Evolutionary conservation across 306 rosid genomes (phyloP), one percentile per base, ranked within the genome.

Genomic region (Vigna unguiculata): DNA sequence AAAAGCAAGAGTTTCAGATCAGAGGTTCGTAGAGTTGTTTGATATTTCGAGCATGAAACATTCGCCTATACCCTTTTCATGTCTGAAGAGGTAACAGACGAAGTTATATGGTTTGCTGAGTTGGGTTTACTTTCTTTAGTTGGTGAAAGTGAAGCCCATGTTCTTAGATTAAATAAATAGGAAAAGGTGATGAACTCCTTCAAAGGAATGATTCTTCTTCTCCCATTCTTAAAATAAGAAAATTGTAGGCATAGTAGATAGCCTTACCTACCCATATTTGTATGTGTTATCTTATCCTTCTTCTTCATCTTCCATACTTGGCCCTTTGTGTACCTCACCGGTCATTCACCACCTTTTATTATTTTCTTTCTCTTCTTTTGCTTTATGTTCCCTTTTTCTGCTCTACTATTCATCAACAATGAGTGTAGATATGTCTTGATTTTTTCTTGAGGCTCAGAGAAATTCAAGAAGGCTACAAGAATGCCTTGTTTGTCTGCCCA

Each of bases 1-100:
- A 2, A 96, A 96, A 86, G 93, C 99, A 63, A 87, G 99, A 88
- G 83, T 92, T 80, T 84, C 98, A n/a, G 99, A 96, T 86, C 93
- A 91, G 83, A 91, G 97, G 83, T 96, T 92, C 74, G 87, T 96
- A 89, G 99, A 96, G 85, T 78, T 88, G 83, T 92, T 96, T 72
- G 98, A 96, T 78, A 86, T 85, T 77, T 91, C 98, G n/a, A 89
- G 84, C 91, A 51, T 91, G 87, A 87, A 85, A 76, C 90, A 91
- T 85, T 64, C 87, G 67, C 96, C 98, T 5, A 38, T 87, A 82
- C 40, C 97, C 8, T 89, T 89, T 86, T 85, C 99, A 62, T 87
- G 81, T 69, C 85, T 85, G 43, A 84, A 87, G 82, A 87, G 85
- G 95, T 85, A 85, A 71, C 78, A 67, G 4, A 46, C 74, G 74